phyloP scores from a whole-genome alignment of 2,329 filamentous ascomycete species.

The Pezicula carpinea region DNA sequence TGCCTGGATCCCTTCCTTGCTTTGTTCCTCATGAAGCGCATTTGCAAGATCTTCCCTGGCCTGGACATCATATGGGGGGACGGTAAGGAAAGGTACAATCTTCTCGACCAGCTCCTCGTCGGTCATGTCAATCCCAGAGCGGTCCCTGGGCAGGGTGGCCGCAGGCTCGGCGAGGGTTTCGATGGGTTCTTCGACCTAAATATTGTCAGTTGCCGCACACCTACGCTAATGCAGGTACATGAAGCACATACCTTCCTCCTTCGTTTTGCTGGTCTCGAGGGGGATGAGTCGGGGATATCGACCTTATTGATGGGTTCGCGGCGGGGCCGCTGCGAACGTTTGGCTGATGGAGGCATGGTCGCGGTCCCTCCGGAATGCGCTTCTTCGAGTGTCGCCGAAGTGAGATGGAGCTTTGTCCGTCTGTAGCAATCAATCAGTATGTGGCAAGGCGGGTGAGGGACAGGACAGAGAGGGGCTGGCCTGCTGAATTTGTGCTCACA shows the following conservation, averaged over 20 bases:
- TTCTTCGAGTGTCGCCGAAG: too few relatives aligned
- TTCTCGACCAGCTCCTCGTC: conserved; percentile 42
- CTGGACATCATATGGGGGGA: conserved; percentile 42
- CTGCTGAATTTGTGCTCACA: too few relatives aligned
- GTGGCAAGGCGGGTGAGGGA: too few relatives aligned
- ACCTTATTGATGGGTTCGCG: conserved; percentile 27
- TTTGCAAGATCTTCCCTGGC: conserved; percentile 61
- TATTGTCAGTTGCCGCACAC: background rate
- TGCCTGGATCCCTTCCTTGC: conserved; percentile 59
- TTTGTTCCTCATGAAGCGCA: conserved; percentile 54
- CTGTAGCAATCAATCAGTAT: too few relatives aligned
- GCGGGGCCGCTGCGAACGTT: conserved; percentile 32
- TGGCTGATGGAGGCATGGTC: conserved; percentile 36
- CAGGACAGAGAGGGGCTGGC: too few relatives aligned
- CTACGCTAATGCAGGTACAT: background rate
- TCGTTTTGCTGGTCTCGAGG: conserved; percentile 58
- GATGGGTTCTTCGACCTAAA: conserved; percentile 33
- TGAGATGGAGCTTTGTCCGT: too few relatives aligned
- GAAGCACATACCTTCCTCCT: conserved; percentile 50
- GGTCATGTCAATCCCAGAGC: conserved; percentile 30
- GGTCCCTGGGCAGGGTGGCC: conserved; percentile 36
- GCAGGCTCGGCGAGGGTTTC: conserved; percentile 10
- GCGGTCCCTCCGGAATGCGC: background rate
- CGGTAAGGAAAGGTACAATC: conserved; percentile 19
- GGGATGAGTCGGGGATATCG: conserved; percentile 42